Evolutionary conservation across 1,284 basidiomycete species (phyloP).

Genomic region (Rhodotorula mucilaginosa): DNA sequence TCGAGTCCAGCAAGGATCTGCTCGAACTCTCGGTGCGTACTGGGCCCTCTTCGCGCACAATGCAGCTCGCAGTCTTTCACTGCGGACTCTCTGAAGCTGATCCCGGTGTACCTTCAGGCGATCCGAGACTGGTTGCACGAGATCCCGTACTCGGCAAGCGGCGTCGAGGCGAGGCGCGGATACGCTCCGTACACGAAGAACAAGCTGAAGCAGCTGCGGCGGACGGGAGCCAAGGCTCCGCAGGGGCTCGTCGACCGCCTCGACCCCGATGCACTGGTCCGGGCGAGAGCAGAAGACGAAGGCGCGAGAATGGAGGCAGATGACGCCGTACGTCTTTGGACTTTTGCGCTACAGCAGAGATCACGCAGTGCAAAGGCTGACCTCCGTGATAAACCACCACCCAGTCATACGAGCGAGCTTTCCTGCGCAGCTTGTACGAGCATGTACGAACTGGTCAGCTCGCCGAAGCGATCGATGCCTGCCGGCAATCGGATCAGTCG

Average conservation of each 20-base stretch:
- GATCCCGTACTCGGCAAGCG: slow-evolving; percentile 59
- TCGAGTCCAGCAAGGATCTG: slow-evolving; percentile 62
- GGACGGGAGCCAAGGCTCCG: slow-evolving; percentile 55
- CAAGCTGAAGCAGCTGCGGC: slow-evolving; percentile 62
- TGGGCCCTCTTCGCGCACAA: neutral
- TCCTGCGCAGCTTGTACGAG: slow-evolving; percentile 70
- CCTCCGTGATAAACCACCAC: too few relatives aligned
- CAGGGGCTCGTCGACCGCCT: slow-evolving; percentile 59
- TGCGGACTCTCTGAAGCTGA: neutral
- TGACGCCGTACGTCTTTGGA: slow-evolving; percentile 58
- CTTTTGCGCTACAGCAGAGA: neutral
- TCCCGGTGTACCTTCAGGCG: slow-evolving; percentile 18
- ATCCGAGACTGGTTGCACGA: slow-evolving; percentile 75
- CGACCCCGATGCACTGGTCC: slow-evolving; percentile 67
- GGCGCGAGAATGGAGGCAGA: slow-evolving; percentile 60
- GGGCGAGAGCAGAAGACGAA: slow-evolving; percentile 53
- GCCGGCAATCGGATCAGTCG: slow-evolving; percentile 76
- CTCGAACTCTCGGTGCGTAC: slow-evolving; percentile 62
- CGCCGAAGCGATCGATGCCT: slow-evolving; percentile 77
- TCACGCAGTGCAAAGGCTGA: too few relatives aligned
- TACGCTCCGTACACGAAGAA: slow-evolving; percentile 82
- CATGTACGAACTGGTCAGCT: slow-evolving; percentile 77
- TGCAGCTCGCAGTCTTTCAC: neutral
- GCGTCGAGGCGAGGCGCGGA: slow-evolving; percentile 67
- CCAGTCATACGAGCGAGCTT: slow-evolving; percentile 71